Conservation (phyloP, 352 stramenopile species). For the Pythium coloratum region DNA sequence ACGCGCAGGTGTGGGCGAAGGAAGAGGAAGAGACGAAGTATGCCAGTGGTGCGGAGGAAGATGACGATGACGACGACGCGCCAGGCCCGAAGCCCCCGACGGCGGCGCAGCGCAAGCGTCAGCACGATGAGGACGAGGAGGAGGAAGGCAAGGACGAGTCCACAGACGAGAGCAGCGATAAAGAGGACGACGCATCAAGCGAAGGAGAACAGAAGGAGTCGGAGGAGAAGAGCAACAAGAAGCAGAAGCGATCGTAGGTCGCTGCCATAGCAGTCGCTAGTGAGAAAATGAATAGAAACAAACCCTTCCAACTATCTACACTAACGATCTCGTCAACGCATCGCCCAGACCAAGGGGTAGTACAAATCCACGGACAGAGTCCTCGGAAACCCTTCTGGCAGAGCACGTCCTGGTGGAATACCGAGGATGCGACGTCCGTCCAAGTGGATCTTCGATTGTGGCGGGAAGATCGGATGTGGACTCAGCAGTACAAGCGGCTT, state of each 20-base stretch:
- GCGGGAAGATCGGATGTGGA: conserved; percentile 36
- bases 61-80: conserved; percentile 39
- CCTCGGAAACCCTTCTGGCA: conserved; percentile 30
- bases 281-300: conserved; percentile 3
- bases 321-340: conserved; percentile 13
- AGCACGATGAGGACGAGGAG: conserved; percentile 19
- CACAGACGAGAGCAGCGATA: conserved; percentile 21
- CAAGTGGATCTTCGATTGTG: conserved; percentile 37
- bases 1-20: conserved; percentile 50
- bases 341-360: conserved; percentile 31
- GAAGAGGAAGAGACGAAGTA: conserved; percentile 68
- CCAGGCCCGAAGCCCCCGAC: conserved; percentile 30
- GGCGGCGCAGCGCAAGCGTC: conserved; percentile 24
- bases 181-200: conserved; percentile 10
- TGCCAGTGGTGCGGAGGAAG: conserved; percentile 43
- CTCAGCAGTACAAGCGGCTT: conserved; percentile 31
- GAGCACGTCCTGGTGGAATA: conserved; percentile 35
- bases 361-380: conserved; percentile 44
- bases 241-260: conserved; percentile 27
- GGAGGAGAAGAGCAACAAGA: conserved; percentile 23
- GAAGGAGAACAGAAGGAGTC: conserved; percentile 26
- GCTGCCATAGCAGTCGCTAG: background rate
- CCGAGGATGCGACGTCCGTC: conserved; percentile 39
- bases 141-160: conserved; percentile 15
- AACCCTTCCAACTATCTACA: no score